Conservation (phyloP, 2,329 filamentous ascomycete species). For the Apiospora kogelbergensis region DNA sequence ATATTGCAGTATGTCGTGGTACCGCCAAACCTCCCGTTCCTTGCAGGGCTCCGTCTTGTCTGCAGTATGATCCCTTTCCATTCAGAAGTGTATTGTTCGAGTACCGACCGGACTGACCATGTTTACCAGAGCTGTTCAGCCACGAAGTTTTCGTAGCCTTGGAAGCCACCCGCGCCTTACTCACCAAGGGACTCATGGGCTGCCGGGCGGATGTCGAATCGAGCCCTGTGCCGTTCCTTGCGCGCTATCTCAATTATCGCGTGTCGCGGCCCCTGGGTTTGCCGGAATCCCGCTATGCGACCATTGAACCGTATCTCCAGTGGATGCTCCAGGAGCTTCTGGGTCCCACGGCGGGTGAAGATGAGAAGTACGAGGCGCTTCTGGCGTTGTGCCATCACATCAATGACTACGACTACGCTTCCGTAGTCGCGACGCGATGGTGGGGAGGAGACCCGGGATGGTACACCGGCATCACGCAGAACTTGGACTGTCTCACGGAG, state of each 20-base stretch:
- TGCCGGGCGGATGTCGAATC: background rate
- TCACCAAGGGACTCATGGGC: background rate
- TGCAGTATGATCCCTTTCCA: too few species aligned
- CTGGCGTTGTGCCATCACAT: background rate
- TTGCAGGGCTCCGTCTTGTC: background rate
- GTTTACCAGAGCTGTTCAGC: background rate
- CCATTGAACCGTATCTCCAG: background rate
- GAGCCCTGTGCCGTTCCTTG: background rate
- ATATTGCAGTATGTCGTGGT: background rate
- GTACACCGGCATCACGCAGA: background rate
- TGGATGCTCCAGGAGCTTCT: background rate
- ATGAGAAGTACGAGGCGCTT: background rate
- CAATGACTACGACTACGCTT: too few species aligned
- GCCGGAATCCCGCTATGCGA: background rate
- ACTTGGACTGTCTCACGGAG: background rate
- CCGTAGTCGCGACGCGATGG: background rate
- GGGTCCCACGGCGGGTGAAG: background rate
- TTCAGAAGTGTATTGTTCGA: too few species aligned
- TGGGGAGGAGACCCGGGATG: background rate
- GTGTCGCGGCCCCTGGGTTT: background rate
- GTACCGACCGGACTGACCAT: background rate
- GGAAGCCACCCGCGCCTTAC: background rate
- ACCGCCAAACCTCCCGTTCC: background rate
- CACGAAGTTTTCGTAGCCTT: background rate
- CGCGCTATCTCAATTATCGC: background rate